A percentile compares a stretch with the other conserved stretches of the same genome.
These are phyloP conservation scores for Cerioporus squamosus DNA, from an alignment of 1,284 basidiomycete genomes.

Conservation along the genomic window DNA sequence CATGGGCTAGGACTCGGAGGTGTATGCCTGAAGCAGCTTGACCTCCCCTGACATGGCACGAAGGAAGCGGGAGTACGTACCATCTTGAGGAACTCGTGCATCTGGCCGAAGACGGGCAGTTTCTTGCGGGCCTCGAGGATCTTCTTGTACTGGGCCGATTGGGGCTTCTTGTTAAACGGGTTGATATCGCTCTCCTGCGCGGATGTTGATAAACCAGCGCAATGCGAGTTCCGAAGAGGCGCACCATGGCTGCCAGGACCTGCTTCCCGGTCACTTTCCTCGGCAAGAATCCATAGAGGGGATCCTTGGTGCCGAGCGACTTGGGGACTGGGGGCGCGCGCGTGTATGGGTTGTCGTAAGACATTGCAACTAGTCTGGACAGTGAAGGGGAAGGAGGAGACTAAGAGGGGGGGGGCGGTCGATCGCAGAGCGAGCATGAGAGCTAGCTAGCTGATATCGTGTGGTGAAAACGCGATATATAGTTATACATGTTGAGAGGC, in stretches of 20 bases:
- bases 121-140: constrained; percentile 87
- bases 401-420: no score
- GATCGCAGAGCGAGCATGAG: no score
- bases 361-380: background rate
- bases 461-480: no score
- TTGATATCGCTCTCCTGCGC: constrained; percentile 82
- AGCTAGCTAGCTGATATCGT: no score
- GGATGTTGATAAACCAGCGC: background rate
- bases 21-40: constrained; percentile 30
- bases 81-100: constrained; percentile 89
- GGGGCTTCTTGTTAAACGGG: constrained; percentile 86
- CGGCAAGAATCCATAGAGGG: constrained; percentile 63
- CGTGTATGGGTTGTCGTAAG: constrained; percentile 29
- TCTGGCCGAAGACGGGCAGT: constrained; percentile 91
- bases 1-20: constrained; percentile 19
- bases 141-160: constrained; percentile 83
- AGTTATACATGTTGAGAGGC: no score
- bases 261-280: constrained; percentile 48
- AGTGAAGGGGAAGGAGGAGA: background rate
- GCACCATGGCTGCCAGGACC: constrained; percentile 38
- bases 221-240: constrained; percentile 39
- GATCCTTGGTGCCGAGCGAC: constrained; percentile 31
- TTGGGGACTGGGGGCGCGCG: constrained; percentile 21
- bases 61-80: constrained; percentile 49
- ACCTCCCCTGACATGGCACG: constrained; percentile 40